These are phyloP conservation scores for Sclerotinia borealis DNA, from an alignment of 2,329 filamentous ascomycete species.

Conservation along the genomic window DNA sequence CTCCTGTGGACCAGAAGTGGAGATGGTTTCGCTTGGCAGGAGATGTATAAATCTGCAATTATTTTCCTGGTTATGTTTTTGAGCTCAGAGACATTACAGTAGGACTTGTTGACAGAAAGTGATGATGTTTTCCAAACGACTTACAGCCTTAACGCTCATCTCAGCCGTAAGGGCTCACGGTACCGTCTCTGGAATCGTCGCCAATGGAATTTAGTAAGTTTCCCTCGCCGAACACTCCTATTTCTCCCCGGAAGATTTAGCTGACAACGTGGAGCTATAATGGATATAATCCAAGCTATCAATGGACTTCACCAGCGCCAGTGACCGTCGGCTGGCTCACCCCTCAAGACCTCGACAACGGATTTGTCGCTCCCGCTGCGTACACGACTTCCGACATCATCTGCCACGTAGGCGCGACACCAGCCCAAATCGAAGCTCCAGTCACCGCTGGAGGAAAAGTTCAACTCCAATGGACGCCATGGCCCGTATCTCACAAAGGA, in stretches of 20 bases:
- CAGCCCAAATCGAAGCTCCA: constrained; percentile 45
- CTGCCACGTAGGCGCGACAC: constrained; percentile 53
- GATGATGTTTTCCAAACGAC: constrained; percentile 18
- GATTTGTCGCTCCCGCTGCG: constrained; percentile 43
- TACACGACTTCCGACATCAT: constrained; percentile 50
- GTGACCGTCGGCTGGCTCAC: constrained; percentile 47
- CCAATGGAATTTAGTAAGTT: constrained; percentile 28
- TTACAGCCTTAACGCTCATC: constrained; percentile 19
- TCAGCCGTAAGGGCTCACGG: constrained; percentile 26
- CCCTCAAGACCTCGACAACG: constrained; percentile 43
- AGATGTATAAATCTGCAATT: neutral
- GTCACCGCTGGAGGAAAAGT: constrained; percentile 55
- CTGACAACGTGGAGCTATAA: constrained; percentile 31
- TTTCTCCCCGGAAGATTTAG: neutral
- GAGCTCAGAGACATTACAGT: neutral
- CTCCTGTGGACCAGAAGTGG: neutral
- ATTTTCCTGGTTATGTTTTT: neutral
- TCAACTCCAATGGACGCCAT: constrained; percentile 54
- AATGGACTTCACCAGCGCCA: constrained; percentile 34
- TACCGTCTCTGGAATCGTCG: constrained; percentile 26
- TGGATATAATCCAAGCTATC: constrained; percentile 28
- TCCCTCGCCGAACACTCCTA: neutral
- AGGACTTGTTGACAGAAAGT: neutral
- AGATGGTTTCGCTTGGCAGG: neutral
- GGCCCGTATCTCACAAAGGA: constrained; percentile 56